A percentile compares a stretch with the other conserved stretches of the same genome.
Evolutionary conservation across 2,329 filamentous ascomycete species (phyloP).

Genomic region (Dendrostoma leiphaemia): DNA sequence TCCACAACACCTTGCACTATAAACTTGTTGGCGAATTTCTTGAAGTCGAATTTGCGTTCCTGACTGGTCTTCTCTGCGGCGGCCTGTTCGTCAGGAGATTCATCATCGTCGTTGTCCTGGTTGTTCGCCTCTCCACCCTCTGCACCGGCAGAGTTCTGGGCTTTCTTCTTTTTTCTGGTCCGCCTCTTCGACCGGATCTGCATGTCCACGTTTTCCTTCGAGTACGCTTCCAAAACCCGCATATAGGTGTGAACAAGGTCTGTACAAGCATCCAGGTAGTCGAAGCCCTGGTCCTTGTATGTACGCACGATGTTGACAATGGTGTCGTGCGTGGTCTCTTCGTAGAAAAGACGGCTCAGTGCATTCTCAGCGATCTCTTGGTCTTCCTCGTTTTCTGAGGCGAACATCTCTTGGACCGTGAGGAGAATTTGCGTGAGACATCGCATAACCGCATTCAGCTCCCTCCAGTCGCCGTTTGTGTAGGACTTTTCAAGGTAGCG

Average conservation of each 20-base stretch:
- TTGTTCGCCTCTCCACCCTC: constrained; percentile 41
- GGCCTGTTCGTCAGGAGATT: constrained; percentile 68
- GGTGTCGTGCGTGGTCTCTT: constrained; percentile 88
- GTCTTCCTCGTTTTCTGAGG: constrained; percentile 83
- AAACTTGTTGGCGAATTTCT: constrained; percentile 77
- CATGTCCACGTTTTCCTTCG: constrained; percentile 91
- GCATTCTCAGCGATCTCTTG: constrained; percentile 98
- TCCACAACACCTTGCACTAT: constrained; percentile 81
- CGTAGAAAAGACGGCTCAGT: constrained; percentile 95
- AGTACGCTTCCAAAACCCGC: constrained; percentile 87
- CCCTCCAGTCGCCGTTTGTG: constrained; percentile 83
- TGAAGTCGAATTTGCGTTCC: constrained; percentile 94
- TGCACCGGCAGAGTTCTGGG: constrained; percentile 35
- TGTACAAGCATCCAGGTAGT: constrained; percentile 88
- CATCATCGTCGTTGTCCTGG: constrained; percentile 60
- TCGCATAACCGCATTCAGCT: constrained; percentile 83
- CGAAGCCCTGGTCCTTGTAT: constrained; percentile 94
- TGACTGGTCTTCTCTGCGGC: constrained; percentile 68
- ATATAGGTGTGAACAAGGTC: constrained; percentile 91
- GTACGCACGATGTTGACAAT: constrained; percentile 75
- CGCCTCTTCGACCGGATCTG: constrained; percentile 82
- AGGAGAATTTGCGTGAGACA: constrained; percentile 94
- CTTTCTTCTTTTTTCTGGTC: constrained; percentile 70
- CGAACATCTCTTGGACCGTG: constrained; percentile 88
- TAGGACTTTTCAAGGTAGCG: constrained; percentile 75